Percentiles rank a stretch among this genome's conserved stretches.
These are phyloP conservation scores for Trapa bicornis DNA, from an alignment of 345 rosid species.

Conservation along the genomic window DNA sequence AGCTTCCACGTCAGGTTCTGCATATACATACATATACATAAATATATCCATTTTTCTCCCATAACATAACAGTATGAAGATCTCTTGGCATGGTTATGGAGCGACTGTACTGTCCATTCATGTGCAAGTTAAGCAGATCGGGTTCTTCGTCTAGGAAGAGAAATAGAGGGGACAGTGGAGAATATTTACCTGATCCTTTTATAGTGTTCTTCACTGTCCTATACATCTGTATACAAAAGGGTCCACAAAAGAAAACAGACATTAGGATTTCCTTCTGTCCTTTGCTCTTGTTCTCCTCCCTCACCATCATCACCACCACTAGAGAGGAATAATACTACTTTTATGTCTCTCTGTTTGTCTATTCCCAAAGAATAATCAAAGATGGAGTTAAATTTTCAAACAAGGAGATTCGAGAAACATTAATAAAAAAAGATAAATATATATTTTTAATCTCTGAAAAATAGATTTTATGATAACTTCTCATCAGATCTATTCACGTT, in stretches of 20 bases:
- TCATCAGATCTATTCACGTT: no score
- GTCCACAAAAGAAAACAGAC: slow-evolving; percentile 9
- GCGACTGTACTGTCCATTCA: not conserved
- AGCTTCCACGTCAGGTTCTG: no score
- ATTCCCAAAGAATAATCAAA: not conserved
- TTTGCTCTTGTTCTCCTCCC: slow-evolving; percentile 19
- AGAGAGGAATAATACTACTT: no score
- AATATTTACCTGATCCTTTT: slow-evolving; percentile 52
- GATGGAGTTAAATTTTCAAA: no score
- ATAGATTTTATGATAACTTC: no score
- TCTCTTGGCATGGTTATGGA: no score
- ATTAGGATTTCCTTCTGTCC: slow-evolving; percentile 35
- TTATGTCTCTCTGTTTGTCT: not conserved
- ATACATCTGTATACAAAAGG: slow-evolving; percentile 79
- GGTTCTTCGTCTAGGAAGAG: not conserved
- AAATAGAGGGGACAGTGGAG: not conserved
- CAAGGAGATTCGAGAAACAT: no score
- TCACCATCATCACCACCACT: slow-evolving; percentile 6
- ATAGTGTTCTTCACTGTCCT: slow-evolving; percentile 97
- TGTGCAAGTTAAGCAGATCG: not conserved
- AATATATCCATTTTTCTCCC: no score
- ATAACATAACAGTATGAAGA: no score
- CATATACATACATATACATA: no score
- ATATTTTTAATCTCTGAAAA: no score
- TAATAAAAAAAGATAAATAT: no score